phyloP scores from a whole-genome alignment of 352 stramenopile genomes.

The Thalassiosira mediterranea region DNA sequence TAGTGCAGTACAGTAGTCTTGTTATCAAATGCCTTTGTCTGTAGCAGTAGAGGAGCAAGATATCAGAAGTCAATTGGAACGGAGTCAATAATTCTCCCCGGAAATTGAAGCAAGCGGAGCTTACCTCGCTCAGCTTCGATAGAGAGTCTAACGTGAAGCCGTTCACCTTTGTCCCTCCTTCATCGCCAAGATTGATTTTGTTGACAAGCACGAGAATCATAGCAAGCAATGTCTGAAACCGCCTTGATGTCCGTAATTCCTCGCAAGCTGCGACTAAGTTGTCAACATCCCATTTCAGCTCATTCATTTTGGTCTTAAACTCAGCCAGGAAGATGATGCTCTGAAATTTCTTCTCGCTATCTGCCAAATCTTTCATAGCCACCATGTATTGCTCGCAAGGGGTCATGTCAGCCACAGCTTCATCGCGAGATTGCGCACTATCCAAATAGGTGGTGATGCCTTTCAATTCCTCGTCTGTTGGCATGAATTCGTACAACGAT shows the following conservation, averaged over 20 bases:
- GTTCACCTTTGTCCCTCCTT: slow-evolving; percentile 84
- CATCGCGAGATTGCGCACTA: slow-evolving; percentile 37
- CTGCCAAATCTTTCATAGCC: slow-evolving; percentile 69
- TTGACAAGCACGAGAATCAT: slow-evolving; percentile 96
- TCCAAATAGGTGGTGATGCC: slow-evolving; percentile 85
- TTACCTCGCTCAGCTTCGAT: slow-evolving; percentile 85
- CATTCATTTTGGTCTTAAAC: slow-evolving; percentile 81
- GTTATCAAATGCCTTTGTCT: slow-evolving; percentile 89
- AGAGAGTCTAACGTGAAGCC: slow-evolving; percentile 95
- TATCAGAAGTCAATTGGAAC: not conserved
- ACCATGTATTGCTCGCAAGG: slow-evolving; percentile 83
- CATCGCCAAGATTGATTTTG: slow-evolving; percentile 90
- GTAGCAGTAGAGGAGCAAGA: slow-evolving; percentile 11
- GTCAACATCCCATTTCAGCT: slow-evolving; percentile 76
- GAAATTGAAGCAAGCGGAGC: not conserved
- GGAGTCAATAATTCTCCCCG: not conserved
- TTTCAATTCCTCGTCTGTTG: slow-evolving; percentile 89
- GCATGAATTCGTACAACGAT: slow-evolving; percentile 92
- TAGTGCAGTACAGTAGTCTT: slow-evolving; percentile 98
- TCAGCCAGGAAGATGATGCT: slow-evolving; percentile 69
- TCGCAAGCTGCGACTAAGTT: slow-evolving; percentile 85
- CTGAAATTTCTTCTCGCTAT: slow-evolving; percentile 69
- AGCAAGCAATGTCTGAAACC: slow-evolving; percentile 91
- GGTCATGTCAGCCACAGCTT: slow-evolving; percentile 62
- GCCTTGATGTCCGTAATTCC: slow-evolving; percentile 89